Evolutionary conservation across 768 basidiomycete species (phyloP).

Genomic region (Floccularia luteovirens): DNA sequence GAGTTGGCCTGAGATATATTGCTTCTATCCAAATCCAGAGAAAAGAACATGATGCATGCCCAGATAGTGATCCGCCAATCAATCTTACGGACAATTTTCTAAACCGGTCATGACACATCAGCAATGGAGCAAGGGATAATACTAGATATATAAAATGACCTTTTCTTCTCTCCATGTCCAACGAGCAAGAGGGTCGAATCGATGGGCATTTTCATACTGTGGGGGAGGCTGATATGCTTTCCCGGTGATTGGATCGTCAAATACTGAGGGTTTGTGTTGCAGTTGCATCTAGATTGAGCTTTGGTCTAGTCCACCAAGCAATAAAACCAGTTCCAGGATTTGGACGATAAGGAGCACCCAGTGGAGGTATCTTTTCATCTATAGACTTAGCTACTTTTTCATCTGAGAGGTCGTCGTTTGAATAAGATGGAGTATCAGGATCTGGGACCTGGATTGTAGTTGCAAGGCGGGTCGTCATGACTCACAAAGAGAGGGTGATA

Average conservation of each 20-base stretch:
- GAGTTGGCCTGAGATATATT: conserved; percentile 64
- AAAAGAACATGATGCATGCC: conserved; percentile 60
- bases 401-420: conserved; percentile 4
- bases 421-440: neutral
- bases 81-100: conserved; percentile 51
- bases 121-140: neutral
- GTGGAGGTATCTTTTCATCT: conserved; percentile 14
- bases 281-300: conserved; percentile 37
- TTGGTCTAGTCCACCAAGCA: conserved; percentile 15
- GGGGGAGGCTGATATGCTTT: conserved; percentile 46
- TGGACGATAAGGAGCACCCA: conserved; percentile 21
- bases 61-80: conserved; percentile 54
- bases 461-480: conserved; percentile 13
- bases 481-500: neutral
- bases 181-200: conserved; percentile 57
- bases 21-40: conserved; percentile 47
- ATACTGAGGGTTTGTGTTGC: conserved; percentile 59
- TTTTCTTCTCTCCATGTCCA: conserved; percentile 71
- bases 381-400: conserved; percentile 5
- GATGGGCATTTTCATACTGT: conserved; percentile 51
- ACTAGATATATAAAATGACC: conserved; percentile 15
- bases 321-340: conserved; percentile 12
- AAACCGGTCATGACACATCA: neutral
- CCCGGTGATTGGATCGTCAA: conserved; percentile 45
- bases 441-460: no score